phyloP scores from a whole-genome alignment of 2,329 filamentous ascomycete species.

The Colletotrichum siamense region DNA sequence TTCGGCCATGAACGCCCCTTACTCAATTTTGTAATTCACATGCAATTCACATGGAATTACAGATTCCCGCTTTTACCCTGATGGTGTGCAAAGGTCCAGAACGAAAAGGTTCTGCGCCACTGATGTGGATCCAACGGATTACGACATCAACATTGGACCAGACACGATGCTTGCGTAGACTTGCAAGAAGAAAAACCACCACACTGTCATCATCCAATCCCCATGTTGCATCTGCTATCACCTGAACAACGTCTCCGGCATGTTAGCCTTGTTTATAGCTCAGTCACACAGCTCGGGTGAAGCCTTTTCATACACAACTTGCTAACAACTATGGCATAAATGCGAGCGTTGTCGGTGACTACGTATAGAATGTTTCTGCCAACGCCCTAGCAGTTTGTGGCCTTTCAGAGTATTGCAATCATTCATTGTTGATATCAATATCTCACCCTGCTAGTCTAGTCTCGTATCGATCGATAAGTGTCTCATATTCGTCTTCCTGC shows the following conservation, averaged over 20 bases:
- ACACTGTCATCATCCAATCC: too few relatives aligned
- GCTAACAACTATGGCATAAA: too few relatives aligned
- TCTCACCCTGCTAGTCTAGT: too few relatives aligned
- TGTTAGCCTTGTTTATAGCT: accelerated
- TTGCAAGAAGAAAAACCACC: too few relatives aligned
- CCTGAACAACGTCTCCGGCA: background rate
- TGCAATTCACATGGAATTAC: background rate
- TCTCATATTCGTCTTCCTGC: background rate
- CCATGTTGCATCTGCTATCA: background rate
- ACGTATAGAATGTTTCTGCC: background rate
- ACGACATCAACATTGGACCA: background rate
- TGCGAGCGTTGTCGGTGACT: background rate
- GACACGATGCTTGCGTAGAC: too few relatives aligned
- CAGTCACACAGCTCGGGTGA: background rate
- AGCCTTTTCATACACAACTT: background rate
- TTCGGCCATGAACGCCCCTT: background rate
- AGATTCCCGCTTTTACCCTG: background rate
- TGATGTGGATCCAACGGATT: background rate
- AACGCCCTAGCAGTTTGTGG: background rate
- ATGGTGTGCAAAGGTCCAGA: background rate
- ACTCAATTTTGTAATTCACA: accelerated
- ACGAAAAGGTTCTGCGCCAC: background rate
- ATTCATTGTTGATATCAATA: background rate
- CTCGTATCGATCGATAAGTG: background rate
- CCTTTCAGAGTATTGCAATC: background rate